Percentiles rank a stretch among this genome's conserved stretches.
These are phyloP conservation scores for Diplotaxis tenuifolia DNA, from an alignment of 345 rosid species.

Conservation along the genomic window DNA sequence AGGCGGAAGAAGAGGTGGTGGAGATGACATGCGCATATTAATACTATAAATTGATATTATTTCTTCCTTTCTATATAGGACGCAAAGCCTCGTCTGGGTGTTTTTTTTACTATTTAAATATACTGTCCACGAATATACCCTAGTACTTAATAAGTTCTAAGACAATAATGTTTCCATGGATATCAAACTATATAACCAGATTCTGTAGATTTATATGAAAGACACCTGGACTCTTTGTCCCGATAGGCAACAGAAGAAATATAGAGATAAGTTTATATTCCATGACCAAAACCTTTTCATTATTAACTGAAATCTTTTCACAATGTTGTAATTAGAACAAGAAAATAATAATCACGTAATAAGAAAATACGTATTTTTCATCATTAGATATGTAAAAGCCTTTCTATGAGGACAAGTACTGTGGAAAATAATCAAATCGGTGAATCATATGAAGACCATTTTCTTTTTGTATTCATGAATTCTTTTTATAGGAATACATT, in stretches of 20 bases:
- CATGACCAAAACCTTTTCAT: background rate
- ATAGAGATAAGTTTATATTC: background rate
- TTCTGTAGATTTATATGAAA: background rate
- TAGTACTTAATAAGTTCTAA: background rate
- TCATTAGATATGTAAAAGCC: no score
- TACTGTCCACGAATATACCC: conserved; percentile 10
- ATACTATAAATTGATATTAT: no score
- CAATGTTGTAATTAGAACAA: background rate
- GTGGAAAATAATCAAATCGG: background rate
- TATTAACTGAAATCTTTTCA: background rate
- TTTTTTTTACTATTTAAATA: background rate
- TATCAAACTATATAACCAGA: conserved; percentile 9
- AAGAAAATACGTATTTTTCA: no score
- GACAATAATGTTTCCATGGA: background rate
- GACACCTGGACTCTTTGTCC: background rate
- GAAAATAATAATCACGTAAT: background rate
- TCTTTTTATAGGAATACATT: background rate
- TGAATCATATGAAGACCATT: conserved; percentile 3
- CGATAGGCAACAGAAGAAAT: background rate
- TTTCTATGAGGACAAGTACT: no score
- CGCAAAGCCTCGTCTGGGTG: background rate
- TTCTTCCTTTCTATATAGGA: no score
- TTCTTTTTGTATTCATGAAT: background rate
- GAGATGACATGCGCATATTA: conserved; percentile 36
- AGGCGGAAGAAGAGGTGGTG: conserved; percentile 43